Evolutionary conservation across 176 grass and related monocot genomes (phyloP), one percentile per base, ranked within the genome.

Genomic region (Oryza meyeriana): DNA sequence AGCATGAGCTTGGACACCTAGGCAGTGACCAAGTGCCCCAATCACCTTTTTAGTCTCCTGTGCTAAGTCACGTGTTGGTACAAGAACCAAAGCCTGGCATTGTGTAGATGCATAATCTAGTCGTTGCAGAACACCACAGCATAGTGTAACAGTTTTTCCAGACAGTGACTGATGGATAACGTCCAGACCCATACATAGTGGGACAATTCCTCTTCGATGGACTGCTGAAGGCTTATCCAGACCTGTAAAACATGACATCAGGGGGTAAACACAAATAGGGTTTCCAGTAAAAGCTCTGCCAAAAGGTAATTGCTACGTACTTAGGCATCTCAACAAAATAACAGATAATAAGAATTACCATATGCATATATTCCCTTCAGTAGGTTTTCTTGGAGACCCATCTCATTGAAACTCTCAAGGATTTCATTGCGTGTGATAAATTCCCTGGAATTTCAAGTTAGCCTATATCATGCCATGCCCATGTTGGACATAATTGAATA

Each of bases 41-140:
- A 96, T 82, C 39, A 91, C 83, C 67, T 91, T 91, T 74, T 85
- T 32, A 0, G 88, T 91, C 55, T 89, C 80, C 24, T 89, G 88
- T 3, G 86, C 86, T 17, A 96, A 62, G 79, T 91, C 77, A 58
- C 74, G 62, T 24, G 94, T 91, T 36, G 90, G 90, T 61, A 91
- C 94, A 64, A 96, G 72, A 52, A 96, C 78, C 76, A 96, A 87
- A 28, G 88, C 88, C 64, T 96, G 90, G 83, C 88, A 96, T 70
- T 93, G 77, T 7, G 69, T 45, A 71, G 92, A 90, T 70, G 72
- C 75, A 75, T 89, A 96, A 70, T 96, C 86, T 10, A 96, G 90
- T 75, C 52, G 88, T 65, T 93, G 90, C 30, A 96, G 79, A 57
- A 93, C 59, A 10, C 94, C 90, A 45, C 85, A 89, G 76, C 88